A percentile compares a stretch with the other conserved stretches of the same genome.
Evolutionary conservation across 2,329 filamentous ascomycete species (phyloP).

Genomic region (Botrytis cinerea): DNA sequence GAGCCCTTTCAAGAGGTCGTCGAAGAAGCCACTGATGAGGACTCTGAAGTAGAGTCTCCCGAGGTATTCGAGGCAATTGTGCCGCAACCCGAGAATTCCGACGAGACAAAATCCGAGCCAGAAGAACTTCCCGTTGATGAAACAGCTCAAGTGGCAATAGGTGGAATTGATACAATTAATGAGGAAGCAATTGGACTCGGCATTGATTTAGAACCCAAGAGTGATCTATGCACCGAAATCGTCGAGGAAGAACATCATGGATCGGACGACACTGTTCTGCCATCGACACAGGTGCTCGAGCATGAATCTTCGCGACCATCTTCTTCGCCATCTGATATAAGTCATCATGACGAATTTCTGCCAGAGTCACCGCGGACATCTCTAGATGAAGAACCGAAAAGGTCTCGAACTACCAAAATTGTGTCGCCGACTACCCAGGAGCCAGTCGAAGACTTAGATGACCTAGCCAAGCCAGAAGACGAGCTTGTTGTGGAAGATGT

Average conservation of each 20-base stretch:
- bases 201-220: neutral
- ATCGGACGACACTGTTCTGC: conserved; percentile 22
- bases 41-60: neutral
- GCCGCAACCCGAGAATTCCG: neutral
- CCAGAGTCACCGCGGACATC: conserved; percentile 41
- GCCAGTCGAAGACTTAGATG: conserved; percentile 38
- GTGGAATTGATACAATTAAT: neutral
- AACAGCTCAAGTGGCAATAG: neutral
- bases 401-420: conserved; percentile 18
- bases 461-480: conserved; percentile 30
- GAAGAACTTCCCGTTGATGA: neutral
- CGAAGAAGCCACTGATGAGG: neutral
- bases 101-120: neutral
- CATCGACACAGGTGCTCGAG: conserved; percentile 27
- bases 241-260: neutral
- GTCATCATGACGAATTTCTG: conserved; percentile 35
- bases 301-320: conserved; percentile 35
- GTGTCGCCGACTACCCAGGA: conserved; percentile 32
- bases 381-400: conserved; percentile 39
- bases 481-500: conserved; percentile 15
- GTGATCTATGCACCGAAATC: neutral
- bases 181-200: conserved; percentile 7
- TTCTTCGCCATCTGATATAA: conserved; percentile 39
- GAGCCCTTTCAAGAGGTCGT: neutral
- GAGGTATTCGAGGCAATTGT: conserved; percentile 1